A percentile compares a stretch with the other conserved stretches of the same genome.
phyloP scores from a whole-genome alignment of 371 early-diverging fungal genomes.

The Rhizomucor pusillus region DNA sequence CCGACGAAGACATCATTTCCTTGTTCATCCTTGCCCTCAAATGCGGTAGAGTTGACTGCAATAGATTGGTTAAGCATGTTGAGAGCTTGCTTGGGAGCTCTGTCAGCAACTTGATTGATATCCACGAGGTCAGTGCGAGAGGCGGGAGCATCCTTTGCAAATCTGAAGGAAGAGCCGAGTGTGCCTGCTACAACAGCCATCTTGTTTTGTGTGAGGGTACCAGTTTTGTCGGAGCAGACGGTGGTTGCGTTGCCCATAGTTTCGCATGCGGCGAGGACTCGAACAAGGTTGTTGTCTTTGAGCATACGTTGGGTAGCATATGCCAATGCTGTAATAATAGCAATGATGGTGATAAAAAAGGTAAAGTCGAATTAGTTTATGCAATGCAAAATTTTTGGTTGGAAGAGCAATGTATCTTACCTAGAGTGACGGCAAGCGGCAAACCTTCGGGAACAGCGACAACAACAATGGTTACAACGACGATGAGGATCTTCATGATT shows the following conservation, averaged over 20 bases:
- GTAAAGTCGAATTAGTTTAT: background rate
- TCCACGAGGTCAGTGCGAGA: constrained; percentile 32
- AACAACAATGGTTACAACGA: constrained; percentile 72
- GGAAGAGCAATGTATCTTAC: constrained; percentile 14
- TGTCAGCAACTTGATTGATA: constrained; percentile 22
- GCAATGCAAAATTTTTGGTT: background rate
- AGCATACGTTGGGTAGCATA: constrained; percentile 81
- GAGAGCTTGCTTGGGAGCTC: constrained; percentile 36
- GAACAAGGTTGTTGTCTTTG: constrained; percentile 89
- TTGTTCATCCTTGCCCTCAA: constrained; percentile 62
- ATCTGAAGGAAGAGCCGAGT: constrained; percentile 47
- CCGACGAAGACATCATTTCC: constrained; percentile 62
- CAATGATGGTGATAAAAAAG: constrained; percentile 1
- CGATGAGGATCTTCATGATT: constrained; percentile 67
- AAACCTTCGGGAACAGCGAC: constrained; percentile 84
- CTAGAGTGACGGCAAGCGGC: constrained; percentile 72
- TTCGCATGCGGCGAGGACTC: constrained; percentile 88
- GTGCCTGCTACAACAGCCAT: constrained; percentile 86
- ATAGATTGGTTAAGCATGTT: constrained; percentile 57
- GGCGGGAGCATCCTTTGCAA: constrained; percentile 31
- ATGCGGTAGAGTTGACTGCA: constrained; percentile 83
- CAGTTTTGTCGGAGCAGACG: constrained; percentile 91
- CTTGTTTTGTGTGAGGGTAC: constrained; percentile 86
- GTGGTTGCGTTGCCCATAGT: constrained; percentile 94
- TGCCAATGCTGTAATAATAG: constrained; percentile 57